These are phyloP conservation scores for Ophiocytium majus DNA, from an alignment of 352 stramenopile species.

Conservation along the genomic window DNA sequence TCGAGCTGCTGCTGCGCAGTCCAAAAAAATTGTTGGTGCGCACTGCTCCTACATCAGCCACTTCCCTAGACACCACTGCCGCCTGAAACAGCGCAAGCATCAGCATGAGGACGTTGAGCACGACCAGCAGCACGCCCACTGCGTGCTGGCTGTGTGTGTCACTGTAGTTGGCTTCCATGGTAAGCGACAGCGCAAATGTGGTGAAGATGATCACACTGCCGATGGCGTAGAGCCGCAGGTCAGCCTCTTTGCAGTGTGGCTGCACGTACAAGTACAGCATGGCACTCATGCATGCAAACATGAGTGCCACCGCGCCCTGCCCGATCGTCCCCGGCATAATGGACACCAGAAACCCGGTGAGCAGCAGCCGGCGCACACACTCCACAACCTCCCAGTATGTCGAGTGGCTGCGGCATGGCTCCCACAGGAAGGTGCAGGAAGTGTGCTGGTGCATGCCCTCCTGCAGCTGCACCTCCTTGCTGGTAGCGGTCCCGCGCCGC, in stretches of 20 bases:
- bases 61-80: neutral
- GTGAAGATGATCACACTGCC: slow-evolving; percentile 1
- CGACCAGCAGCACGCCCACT: neutral
- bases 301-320: neutral
- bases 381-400: slow-evolving; percentile 46
- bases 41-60: neutral
- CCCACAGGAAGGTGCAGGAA: neutral
- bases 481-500: no score
- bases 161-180: neutral
- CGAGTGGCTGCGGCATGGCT: neutral
- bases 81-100: neutral
- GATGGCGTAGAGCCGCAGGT: neutral
- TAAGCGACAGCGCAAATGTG: neutral
- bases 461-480: neutral
- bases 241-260: neutral
- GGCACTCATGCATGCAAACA: neutral
- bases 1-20: no score
- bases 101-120: neutral
- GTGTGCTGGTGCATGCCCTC: neutral
- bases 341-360: slow-evolving; percentile 45
- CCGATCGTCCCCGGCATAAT: slow-evolving; percentile 15
- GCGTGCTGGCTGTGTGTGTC: neutral
- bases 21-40: neutral
- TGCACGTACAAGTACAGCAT: neutral
- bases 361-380: slow-evolving; percentile 34